Evolutionary conservation across 163 green algal species (phyloP), one percentile per base, ranked within the genome.

Genomic region (Scenedesmus sp.): DNA sequence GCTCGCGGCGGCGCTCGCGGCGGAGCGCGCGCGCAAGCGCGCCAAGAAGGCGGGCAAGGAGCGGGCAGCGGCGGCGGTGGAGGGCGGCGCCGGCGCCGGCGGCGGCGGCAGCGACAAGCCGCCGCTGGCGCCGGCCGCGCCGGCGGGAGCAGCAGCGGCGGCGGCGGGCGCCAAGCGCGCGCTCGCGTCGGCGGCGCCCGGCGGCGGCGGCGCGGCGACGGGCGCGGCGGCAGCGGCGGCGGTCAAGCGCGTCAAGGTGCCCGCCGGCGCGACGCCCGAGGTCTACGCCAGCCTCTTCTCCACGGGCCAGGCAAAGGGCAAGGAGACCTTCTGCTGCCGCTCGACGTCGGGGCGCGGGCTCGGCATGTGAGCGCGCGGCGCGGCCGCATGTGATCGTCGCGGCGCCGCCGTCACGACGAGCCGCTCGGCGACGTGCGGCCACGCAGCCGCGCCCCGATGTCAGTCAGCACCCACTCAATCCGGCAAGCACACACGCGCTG

Each of bases 281-380:
- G 87, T 98, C 33, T 98, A 95, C 70, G 77, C 88, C 1, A 94
- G 86, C 13, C 84, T 98, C 33, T 98, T 98, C 86, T 57, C 39
- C 26, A 81, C 63, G 24, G 74, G 48, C 6, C 24, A 81, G 31
- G 44, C 81, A 13, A 87, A 56, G 26, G 53, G 83, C n/a, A 92
- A 93, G 77, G 92, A 97, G 85, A 96, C 92, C 0, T 95, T 89
- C 70, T 81, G 64, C 28, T 94, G 89, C 75, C 70, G 91, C 31
- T 84, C 78, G 15, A 84, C 83, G 7, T 85, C 60, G 14, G 90
- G 87, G 0, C 78, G 90, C 10, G 51, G 50, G 1, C 33, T 77
- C 0, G 67, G 67, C 31, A 63, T 77, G 51, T 64, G 9, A 48
- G 3, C 24, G 58, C 29, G 58, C n/a, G n/a, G n/a, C n/a, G n/a